These are phyloP conservation scores for Ceriops decandra DNA, from an alignment of 345 rosid species.

Conservation along the genomic window DNA sequence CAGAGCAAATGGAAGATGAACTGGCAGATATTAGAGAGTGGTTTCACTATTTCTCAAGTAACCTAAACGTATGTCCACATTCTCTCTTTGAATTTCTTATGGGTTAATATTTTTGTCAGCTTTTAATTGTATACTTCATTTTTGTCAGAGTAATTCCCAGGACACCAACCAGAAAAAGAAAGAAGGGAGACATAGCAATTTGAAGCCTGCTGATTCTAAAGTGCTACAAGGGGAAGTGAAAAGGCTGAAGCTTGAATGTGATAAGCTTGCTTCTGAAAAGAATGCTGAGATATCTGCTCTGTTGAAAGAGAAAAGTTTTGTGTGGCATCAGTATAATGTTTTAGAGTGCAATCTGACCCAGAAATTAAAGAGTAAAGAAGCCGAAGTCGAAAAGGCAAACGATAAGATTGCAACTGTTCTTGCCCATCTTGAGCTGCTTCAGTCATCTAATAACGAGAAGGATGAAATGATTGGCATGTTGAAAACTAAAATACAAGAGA, in stretches of 20 bases:
- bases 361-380: slow-evolving; percentile 50
- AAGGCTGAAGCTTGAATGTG: slow-evolving; percentile 48
- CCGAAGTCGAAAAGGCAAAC: slow-evolving; percentile 54
- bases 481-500: slow-evolving; percentile 40
- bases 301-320: slow-evolving; percentile 57
- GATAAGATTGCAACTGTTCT: slow-evolving; percentile 52
- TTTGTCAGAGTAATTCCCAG: slow-evolving; percentile 15
- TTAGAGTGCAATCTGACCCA: slow-evolving; percentile 45
- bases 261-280: slow-evolving; percentile 59
- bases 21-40: slow-evolving; percentile 55
- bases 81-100: slow-evolving; percentile 1
- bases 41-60: slow-evolving; percentile 46
- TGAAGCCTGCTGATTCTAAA: slow-evolving; percentile 21
- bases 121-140: slow-evolving; percentile 21
- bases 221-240: slow-evolving; percentile 38
- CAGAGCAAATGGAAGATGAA: slow-evolving; percentile 66
- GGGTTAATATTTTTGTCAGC: background rate
- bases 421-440: slow-evolving; percentile 52
- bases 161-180: slow-evolving; percentile 18
- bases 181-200: slow-evolving; percentile 12
- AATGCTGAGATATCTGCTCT: slow-evolving; percentile 48
- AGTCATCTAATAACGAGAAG: slow-evolving; percentile 51
- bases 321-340: slow-evolving; percentile 64
- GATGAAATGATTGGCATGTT: slow-evolving; percentile 52
- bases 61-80: slow-evolving; percentile 38